Evolutionary conservation across 2,329 filamentous ascomycete genomes (phyloP).

Genomic region (Tolypocladium sp.): DNA sequence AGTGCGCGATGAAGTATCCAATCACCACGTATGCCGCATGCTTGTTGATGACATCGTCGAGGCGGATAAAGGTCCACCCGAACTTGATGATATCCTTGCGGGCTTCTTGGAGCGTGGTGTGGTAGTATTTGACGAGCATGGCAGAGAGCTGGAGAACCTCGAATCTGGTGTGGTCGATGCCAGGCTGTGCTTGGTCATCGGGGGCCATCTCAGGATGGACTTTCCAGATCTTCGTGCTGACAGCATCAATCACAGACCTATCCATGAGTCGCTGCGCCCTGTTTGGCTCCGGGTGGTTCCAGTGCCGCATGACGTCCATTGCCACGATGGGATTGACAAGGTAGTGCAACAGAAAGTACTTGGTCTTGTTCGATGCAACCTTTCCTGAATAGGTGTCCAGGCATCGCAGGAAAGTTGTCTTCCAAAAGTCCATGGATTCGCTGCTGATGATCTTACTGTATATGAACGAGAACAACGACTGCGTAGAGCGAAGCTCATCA

Average conservation of each 20-base stretch:
- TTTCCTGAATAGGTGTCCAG: conserved; percentile 80
- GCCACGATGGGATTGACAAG: conserved; percentile 93
- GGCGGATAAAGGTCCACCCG: conserved; percentile 93
- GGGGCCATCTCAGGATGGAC: conserved; percentile 72
- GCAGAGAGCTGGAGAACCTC: conserved; percentile 92
- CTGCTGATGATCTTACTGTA: conserved; percentile 78
- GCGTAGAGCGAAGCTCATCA: conserved; percentile 70
- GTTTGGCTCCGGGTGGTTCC: conserved; percentile 48
- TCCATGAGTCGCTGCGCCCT: conserved; percentile 70
- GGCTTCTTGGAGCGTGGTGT: conserved; percentile 76
- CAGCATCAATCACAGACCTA: conserved; percentile 75
- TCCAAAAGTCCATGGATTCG: conserved; percentile 79
- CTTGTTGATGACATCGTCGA: conserved; percentile 99
- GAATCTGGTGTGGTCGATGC: conserved; percentile 92
- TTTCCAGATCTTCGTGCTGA: conserved; percentile 91
- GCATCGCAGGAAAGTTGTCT: conserved; percentile 70
- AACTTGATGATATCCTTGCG: conserved; percentile 99
- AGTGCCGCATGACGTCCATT: conserved; percentile 87
- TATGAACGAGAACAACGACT: conserved; percentile 71
- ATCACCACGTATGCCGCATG: conserved; percentile 96
- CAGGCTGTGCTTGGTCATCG: conserved; percentile 75
- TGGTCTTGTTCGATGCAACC: conserved; percentile 75
- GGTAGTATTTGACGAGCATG: conserved; percentile 90
- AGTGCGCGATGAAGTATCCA: conserved; percentile 94
- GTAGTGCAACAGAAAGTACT: conserved; percentile 85